Percentiles rank a stretch among this genome's conserved stretches.
These are phyloP conservation scores for Candida railenensis DNA, from an alignment of 805 yeast genomes.

Conservation along the genomic window DNA sequence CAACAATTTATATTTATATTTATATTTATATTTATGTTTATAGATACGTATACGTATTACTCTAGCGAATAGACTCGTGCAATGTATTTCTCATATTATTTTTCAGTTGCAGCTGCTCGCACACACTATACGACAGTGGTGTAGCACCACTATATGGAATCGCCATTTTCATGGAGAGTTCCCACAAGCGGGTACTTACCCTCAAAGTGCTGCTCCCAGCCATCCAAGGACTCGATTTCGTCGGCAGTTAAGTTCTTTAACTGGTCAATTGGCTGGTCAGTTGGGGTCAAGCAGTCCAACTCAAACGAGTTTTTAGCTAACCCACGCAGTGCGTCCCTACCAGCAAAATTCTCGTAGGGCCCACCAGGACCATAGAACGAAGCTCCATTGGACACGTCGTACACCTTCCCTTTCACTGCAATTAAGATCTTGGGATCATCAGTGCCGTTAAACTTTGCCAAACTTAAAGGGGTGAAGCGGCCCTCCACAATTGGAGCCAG, in stretches of 20 bases:
- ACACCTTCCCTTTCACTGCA: slow-evolving; percentile 83
- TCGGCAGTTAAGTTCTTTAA: slow-evolving; percentile 57
- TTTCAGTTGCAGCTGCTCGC: no score
- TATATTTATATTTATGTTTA: no score
- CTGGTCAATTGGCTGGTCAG: slow-evolving; percentile 77
- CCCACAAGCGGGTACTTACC: slow-evolving; percentile 85
- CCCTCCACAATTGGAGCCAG: slow-evolving; percentile 37
- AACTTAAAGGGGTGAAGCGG: slow-evolving; percentile 70
- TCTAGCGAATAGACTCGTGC: no score
- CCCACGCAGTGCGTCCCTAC: slow-evolving; percentile 93
- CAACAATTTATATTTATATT: no score
- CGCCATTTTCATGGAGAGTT: slow-evolving; percentile 32
- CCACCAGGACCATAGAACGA: slow-evolving; percentile 95
- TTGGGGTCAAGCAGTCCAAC: slow-evolving; percentile 54
- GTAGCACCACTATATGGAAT: neutral
- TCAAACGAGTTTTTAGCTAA: slow-evolving; percentile 88
- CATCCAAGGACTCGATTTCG: slow-evolving; percentile 68
- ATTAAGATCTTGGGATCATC: slow-evolving; percentile 79
- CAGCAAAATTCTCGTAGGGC: slow-evolving; percentile 92
- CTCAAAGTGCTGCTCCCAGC: slow-evolving; percentile 83
- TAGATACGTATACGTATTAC: no score
- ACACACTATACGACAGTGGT: no score
- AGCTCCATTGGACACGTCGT: slow-evolving; percentile 77
- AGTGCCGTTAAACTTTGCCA: slow-evolving; percentile 76
- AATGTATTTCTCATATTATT: no score